Percentiles rank a stretch among this genome's conserved stretches.
Conservation (phyloP, 108 stramenopile genomes). For the Nitzschia inconspicua region DNA sequence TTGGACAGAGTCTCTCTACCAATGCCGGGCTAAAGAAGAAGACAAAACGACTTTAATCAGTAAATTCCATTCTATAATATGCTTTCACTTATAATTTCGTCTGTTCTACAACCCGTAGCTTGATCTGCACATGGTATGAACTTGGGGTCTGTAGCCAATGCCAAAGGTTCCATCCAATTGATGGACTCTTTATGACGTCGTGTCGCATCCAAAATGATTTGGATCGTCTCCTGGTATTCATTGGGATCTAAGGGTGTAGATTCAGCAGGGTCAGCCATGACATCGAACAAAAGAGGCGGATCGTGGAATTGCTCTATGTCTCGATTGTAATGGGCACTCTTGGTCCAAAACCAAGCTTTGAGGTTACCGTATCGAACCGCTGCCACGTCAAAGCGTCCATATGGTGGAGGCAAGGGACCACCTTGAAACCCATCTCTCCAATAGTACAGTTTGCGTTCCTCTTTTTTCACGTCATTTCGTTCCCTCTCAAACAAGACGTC, state of each 20-base stretch:
- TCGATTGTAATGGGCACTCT: conserved; percentile 66
- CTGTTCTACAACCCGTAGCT: conserved; percentile 39
- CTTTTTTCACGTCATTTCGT: not conserved
- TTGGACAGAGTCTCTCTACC: not conserved
- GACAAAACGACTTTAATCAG: not conserved
- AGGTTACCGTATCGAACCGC: conserved; percentile 43
- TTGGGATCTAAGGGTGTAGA: conserved; percentile 44
- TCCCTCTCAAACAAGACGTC: conserved; percentile 19
- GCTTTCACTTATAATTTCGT: not conserved
- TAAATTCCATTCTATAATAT: not conserved
- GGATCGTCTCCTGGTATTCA: conserved; percentile 26
- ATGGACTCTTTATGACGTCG: conserved; percentile 46
- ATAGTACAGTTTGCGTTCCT: conserved; percentile 45
- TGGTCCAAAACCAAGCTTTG: conserved; percentile 63
- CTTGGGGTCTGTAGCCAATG: conserved; percentile 32
- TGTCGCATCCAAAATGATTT: conserved; percentile 3
- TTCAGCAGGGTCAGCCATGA: conserved; percentile 59
- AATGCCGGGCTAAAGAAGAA: not conserved
- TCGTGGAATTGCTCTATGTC: conserved; percentile 58
- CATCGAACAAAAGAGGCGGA: conserved; percentile 68
- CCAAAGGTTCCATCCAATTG: conserved; percentile 33
- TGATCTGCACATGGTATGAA: conserved; percentile 47
- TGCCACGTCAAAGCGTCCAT: conserved; percentile 58
- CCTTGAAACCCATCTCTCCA: conserved; percentile 62
- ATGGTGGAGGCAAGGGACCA: conserved; percentile 54